Evolutionary conservation across 768 basidiomycete genomes (phyloP), one percentile per base, ranked within the genome.

Genomic region (Phylloporus rhodoxanthus): DNA sequence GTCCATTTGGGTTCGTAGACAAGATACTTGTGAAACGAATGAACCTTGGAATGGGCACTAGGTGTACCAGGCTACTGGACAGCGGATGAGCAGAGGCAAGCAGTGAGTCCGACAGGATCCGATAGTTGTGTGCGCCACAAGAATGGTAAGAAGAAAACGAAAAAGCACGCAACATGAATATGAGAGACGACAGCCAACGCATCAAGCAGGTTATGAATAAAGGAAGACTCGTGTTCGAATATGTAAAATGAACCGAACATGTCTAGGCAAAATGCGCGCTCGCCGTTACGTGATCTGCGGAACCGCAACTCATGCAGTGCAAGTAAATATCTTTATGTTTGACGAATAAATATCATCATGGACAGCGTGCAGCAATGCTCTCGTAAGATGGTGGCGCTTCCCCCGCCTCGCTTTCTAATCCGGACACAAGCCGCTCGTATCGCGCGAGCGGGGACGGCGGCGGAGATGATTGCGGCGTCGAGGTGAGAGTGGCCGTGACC

Each of bases 371-470:
- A 29, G 52, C 19, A 19, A 65, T 47, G 28, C 62, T 69, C 43
- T 67, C 66, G 38, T 67, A 67, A n/a, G 65, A 59, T 4, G 94
- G 94, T 3, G 94, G 94, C 5, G 80, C 80, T 61, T 96, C 93
- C 3, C 94, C 93, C 8, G 72, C 72, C 58, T 87, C 84, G 30
- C 78, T 86, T 64, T 88, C 89, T 64, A 86, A 82, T n/a, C 94
- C 94, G 1, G 87, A 81, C 42, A 96, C 77, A 17, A 97, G 77
- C 32, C 88, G 75, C 61, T 92, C 91, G 63, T 87, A 95, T 51
- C 80, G 79, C 23, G 68, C 70, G 14, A 62, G 50, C 29, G 59
- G 62, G 2, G 60, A 60, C 3, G 63, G 47, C 8, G 60, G 60
- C 5, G 46, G 52, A 17, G 60, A 58, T 4, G 45, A 20, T 21